These are phyloP conservation scores for Verticillium longisporum DNA, from an alignment of 2,329 filamentous ascomycete species.

Conservation along the genomic window DNA sequence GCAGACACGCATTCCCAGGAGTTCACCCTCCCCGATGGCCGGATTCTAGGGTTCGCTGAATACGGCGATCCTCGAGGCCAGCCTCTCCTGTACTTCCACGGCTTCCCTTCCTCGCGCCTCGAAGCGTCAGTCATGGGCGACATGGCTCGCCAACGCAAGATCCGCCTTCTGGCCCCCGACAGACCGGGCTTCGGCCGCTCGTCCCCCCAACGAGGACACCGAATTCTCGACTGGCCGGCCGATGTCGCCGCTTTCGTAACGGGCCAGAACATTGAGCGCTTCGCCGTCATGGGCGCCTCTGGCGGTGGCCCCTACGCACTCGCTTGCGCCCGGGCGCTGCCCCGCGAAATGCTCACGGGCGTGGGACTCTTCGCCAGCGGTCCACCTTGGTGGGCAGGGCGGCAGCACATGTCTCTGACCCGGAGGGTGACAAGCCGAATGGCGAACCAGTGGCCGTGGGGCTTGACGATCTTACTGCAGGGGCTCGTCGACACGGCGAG, in stretches of 20 bases:
- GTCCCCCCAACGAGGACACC: slow-evolving; percentile 22
- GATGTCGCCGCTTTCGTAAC: slow-evolving; percentile 24
- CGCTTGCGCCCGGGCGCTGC: slow-evolving; percentile 23
- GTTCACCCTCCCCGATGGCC: background rate
- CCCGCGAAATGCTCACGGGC: slow-evolving; percentile 20
- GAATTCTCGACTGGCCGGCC: slow-evolving; percentile 22
- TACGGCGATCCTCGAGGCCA: background rate
- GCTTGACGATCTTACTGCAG: slow-evolving; percentile 9
- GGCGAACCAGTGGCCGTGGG: slow-evolving; percentile 7
- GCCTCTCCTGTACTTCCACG: slow-evolving; percentile 26
- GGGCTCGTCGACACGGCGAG: slow-evolving; percentile 16
- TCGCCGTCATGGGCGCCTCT: slow-evolving; percentile 25
- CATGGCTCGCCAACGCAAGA: slow-evolving; percentile 14
- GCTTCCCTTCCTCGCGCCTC: slow-evolving; percentile 31
- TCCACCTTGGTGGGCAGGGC: slow-evolving; percentile 25
- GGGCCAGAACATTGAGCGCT: slow-evolving; percentile 15
- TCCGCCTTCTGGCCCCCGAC: slow-evolving; percentile 30
- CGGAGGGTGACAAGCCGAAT: background rate
- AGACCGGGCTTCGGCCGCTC: slow-evolving; percentile 34
- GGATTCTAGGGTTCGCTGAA: background rate
- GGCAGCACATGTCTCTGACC: slow-evolving; percentile 17
- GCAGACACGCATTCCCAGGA: background rate
- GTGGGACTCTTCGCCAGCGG: slow-evolving; percentile 29
- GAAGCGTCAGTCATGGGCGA: slow-evolving; percentile 21
- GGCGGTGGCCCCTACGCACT: slow-evolving; percentile 29